Evolutionary conservation across 2,329 filamentous ascomycete species (phyloP).

Genomic region (Aspergillus japonicus): DNA sequence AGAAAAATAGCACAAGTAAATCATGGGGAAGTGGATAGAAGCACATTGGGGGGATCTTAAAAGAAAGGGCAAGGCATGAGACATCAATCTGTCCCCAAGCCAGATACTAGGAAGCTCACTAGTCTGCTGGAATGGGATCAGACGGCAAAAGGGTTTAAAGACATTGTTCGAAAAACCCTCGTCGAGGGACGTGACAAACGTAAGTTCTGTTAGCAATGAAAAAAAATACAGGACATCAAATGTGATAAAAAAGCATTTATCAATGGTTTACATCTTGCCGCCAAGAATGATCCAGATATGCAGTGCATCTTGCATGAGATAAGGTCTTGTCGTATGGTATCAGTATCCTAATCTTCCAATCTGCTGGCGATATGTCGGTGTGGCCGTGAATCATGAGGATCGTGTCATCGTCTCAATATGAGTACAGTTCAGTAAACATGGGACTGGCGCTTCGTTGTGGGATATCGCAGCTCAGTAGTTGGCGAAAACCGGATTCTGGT

Average conservation of each 20-base stretch:
- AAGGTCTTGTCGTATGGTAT: slow-evolving; percentile 26
- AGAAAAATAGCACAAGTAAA: neutral
- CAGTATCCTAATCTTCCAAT: slow-evolving; percentile 22
- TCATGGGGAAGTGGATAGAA: slow-evolving; percentile 11
- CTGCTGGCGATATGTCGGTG: slow-evolving; percentile 25
- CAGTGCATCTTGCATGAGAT: slow-evolving; percentile 21
- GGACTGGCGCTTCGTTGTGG: slow-evolving; percentile 20
- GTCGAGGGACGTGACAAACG: slow-evolving; percentile 13
- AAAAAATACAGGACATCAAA: slow-evolving; percentile 24
- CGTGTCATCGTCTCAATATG: slow-evolving; percentile 41
- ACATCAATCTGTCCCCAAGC: slow-evolving; percentile 6
- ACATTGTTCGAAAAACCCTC: slow-evolving; percentile 10
- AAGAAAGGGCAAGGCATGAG: slow-evolving; percentile 8
- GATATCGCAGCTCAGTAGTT: slow-evolving; percentile 32
- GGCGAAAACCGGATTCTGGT: slow-evolving; percentile 31
- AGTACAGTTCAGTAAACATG: slow-evolving; percentile 34
- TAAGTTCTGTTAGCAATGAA: slow-evolving; percentile 17
- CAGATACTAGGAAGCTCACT: neutral
- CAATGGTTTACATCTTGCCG: slow-evolving; percentile 19
- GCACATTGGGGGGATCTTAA: slow-evolving; percentile 4
- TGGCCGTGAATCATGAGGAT: slow-evolving; percentile 34
- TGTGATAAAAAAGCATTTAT: slow-evolving; percentile 15
- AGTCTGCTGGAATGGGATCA: neutral
- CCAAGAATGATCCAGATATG: slow-evolving; percentile 22
- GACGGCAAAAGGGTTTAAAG: slow-evolving; percentile 6